A percentile compares a stretch with the other conserved stretches of the same genome.
Evolutionary conservation across 805 yeast species (phyloP).

Genomic region (Clavispora vitiphila): DNA sequence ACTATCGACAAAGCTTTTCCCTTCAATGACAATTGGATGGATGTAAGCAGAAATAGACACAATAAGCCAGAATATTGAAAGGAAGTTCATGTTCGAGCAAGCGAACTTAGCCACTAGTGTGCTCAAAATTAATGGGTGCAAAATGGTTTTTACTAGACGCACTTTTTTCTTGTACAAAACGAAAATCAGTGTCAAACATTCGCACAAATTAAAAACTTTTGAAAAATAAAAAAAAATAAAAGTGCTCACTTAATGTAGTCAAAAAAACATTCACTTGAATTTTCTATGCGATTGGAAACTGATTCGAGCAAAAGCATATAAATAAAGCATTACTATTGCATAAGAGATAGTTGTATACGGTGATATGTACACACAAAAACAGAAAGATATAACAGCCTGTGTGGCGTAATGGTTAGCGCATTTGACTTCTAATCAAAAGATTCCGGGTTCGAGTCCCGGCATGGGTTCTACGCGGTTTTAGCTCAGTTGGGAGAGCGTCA

Average conservation of each 20-base stretch:
- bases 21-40: slow-evolving; percentile 66
- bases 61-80: neutral
- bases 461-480: slow-evolving; percentile 19
- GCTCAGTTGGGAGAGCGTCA: slow-evolving; percentile 27
- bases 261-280: too few relatives aligned
- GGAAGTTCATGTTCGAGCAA: neutral
- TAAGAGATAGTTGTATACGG: too few relatives aligned
- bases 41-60: neutral
- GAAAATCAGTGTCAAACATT: too few relatives aligned
- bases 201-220: too few relatives aligned
- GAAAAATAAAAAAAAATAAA: too few relatives aligned
- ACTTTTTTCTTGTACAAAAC: too few relatives aligned
- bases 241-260: too few relatives aligned
- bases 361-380: neutral
- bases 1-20: slow-evolving; percentile 71
- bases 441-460: slow-evolving; percentile 20
- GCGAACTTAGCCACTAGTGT: neutral
- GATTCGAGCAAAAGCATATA: too few relatives aligned
- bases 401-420: slow-evolving; percentile 20
- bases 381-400: slow-evolving; percentile 6
- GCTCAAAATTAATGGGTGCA: neutral
- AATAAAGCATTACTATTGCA: too few relatives aligned
- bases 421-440: slow-evolving; percentile 17
- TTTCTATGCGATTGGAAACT: too few relatives aligned
- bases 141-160: neutral